phyloP scores from a whole-genome alignment of 2,329 filamentous ascomycete species.

The Periconia macrospinosa region DNA sequence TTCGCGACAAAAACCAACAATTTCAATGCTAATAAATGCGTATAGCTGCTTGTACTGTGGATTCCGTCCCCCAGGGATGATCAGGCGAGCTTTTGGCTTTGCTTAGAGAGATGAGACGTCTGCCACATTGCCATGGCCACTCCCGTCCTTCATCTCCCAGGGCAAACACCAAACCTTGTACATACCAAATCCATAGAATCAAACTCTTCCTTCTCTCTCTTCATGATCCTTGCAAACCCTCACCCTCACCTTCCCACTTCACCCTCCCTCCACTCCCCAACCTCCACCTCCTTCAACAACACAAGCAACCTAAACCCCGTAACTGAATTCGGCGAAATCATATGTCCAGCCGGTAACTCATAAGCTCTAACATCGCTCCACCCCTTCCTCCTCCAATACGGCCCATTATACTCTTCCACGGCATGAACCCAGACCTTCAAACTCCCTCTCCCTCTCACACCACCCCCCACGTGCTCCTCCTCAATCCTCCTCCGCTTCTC shows the following conservation, averaged over 20 bases:
- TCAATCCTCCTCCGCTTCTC: not conserved
- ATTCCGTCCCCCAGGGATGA: slow-evolving; percentile 18
- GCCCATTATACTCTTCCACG: slow-evolving; percentile 7
- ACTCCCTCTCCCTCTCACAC: not conserved
- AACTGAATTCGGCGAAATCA: not conserved
- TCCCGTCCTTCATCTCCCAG: no score
- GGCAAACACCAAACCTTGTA: not conserved
- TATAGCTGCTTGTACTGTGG: slow-evolving; percentile 21
- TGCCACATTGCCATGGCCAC: no score
- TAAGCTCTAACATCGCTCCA: slow-evolving; percentile 2
- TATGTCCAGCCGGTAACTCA: not conserved
- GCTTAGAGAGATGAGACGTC: not conserved
- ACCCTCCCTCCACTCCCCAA: not conserved
- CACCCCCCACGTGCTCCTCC: not conserved
- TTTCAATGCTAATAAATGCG: not conserved
- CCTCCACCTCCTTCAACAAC: not conserved
- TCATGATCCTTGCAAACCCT: not conserved
- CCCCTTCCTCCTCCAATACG: slow-evolving; percentile 8
- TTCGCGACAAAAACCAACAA: not conserved
- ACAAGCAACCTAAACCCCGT: slow-evolving; percentile 1
- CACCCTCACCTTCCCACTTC: not conserved
- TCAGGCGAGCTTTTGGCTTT: slow-evolving; percentile 10
- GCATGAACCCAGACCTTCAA: slow-evolving; percentile 5
- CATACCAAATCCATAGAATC: not conserved
- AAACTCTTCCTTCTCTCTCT: not conserved